Evolutionary conservation across 192 early-diverging fungal species (phyloP).

Genomic region (Rhizophagus sp.): DNA sequence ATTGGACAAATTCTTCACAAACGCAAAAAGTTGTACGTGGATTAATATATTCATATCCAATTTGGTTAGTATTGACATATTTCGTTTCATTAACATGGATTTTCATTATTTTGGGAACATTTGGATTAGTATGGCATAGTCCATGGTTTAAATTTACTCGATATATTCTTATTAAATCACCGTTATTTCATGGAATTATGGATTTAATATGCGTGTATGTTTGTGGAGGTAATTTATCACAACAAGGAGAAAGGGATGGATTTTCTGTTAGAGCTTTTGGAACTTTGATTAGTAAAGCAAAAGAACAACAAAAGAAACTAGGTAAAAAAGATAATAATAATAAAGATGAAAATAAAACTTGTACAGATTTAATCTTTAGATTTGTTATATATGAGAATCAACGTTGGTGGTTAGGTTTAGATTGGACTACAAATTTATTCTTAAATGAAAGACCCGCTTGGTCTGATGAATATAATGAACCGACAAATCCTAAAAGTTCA

Average conservation of each 20-base stretch:
- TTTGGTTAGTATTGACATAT: slow-evolving; percentile 42
- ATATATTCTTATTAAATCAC: slow-evolving; percentile 35
- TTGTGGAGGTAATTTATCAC: slow-evolving; percentile 11
- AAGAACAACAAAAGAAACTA: slow-evolving; percentile 40
- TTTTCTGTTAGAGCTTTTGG: slow-evolving; percentile 34
- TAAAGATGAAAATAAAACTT: slow-evolving; percentile 32
- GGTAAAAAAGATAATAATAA: slow-evolving; percentile 18
- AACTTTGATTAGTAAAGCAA: slow-evolving; percentile 41
- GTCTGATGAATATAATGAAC: slow-evolving; percentile 54
- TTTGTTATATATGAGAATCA: slow-evolving; percentile 56
- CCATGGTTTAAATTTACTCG: slow-evolving; percentile 46
- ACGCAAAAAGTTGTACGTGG: slow-evolving; percentile 32
- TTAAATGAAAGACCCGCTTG: slow-evolving; percentile 54
- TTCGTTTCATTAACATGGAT: slow-evolving; percentile 43
- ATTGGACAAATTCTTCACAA: slow-evolving; percentile 42
- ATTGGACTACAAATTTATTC: slow-evolving; percentile 61
- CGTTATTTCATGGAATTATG: slow-evolving; percentile 34
- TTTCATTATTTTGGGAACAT: slow-evolving; percentile 33
- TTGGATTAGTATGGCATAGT: slow-evolving; percentile 45
- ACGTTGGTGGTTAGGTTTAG: slow-evolving; percentile 59
- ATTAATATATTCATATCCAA: slow-evolving; percentile 34
- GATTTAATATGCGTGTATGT: slow-evolving; percentile 38
- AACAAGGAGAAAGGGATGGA: slow-evolving; percentile 26
- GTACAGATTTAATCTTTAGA: slow-evolving; percentile 43
- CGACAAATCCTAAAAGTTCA: slow-evolving; percentile 47